Evolutionary conservation across 805 yeast species (phyloP), one percentile per base, ranked within the genome.

Genomic region (Hanseniaspora guilliermondii): DNA sequence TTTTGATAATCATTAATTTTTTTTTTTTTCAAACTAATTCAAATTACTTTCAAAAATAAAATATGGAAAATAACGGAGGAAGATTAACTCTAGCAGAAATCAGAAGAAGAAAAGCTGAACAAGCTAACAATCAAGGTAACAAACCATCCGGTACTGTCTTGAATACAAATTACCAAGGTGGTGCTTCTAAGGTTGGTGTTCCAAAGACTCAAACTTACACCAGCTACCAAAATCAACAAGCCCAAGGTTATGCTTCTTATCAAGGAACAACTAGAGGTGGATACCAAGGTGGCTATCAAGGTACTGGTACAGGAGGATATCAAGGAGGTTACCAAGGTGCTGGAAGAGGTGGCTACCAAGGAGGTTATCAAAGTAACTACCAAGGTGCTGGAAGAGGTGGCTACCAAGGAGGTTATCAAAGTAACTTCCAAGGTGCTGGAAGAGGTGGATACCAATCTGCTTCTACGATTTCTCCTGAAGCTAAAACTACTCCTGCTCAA

Each of bases 391-490:
- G 36, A 3, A 35, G 36, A 46, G 49, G 49, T n/a, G 49, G 49
- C 14, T 35, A 46, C 27, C 49, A 46, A 35, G 49, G 49, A 2
- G 49, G 49, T 19, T 46, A 46, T 30, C 49, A 41, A 25, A 41
- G 33, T 32, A 41, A 41, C 33, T 40, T 40, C 33, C 53, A 49
- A 50, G 35, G 35, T 27, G 46, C 42, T 8, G 42, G 42, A 12
- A 49, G 40, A 40, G 39, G 44, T 14, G 36, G 47, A 12, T 40
- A 40, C 40, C 53, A 49, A 30, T 5, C 33, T 8, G 75, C 86
- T 16, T 12, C 48, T 17, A 32, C 42, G 40, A 22, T 16, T 14
- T 2, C 35, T 17, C 16, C 47, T 21, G 5, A 9, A 12, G 48
- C 33, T 30, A 9, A 30, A 49, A 33, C 21, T n/a, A 7, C 35